Evolutionary conservation across 208 protist genomes (phyloP).

Genomic region (Acanthamoeba sp.): DNA sequence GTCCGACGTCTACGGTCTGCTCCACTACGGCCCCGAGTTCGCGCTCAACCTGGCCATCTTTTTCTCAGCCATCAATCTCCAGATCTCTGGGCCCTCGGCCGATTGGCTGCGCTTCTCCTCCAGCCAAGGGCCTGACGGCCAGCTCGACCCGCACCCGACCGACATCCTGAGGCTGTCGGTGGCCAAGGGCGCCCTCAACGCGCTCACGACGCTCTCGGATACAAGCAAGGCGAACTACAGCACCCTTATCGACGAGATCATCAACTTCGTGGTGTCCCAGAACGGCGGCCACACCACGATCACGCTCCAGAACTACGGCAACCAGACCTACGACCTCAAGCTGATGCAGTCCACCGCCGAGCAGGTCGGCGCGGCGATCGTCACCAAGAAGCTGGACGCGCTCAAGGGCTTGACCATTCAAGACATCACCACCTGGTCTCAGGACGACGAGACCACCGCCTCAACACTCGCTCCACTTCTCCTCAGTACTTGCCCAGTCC

Average conservation of each 20-base stretch:
- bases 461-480: not conserved
- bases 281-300: not conserved
- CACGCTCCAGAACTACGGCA: not conserved
- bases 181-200: not conserved
- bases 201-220: not conserved
- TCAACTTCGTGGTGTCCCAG: not conserved
- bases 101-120: slow-evolving; percentile 2
- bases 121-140: not conserved
- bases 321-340: not conserved
- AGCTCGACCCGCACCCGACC: not conserved
- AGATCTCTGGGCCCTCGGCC: not conserved
- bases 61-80: slow-evolving; percentile 7
- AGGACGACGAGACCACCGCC: not conserved
- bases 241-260: not conserved
- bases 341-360: not conserved
- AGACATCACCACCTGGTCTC: slow-evolving; percentile 20
- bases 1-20: not conserved
- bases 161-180: slow-evolving; percentile 2
- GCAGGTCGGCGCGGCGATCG: not conserved
- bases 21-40: slow-evolving; percentile 22
- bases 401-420: not conserved
- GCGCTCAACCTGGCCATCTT: slow-evolving; percentile 34
- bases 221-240: not conserved
- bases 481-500: not conserved
- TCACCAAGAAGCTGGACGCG: not conserved